Evolutionary conservation across 768 basidiomycete species (phyloP).

Genomic region (Sistotremastrum niveocremeum): DNA sequence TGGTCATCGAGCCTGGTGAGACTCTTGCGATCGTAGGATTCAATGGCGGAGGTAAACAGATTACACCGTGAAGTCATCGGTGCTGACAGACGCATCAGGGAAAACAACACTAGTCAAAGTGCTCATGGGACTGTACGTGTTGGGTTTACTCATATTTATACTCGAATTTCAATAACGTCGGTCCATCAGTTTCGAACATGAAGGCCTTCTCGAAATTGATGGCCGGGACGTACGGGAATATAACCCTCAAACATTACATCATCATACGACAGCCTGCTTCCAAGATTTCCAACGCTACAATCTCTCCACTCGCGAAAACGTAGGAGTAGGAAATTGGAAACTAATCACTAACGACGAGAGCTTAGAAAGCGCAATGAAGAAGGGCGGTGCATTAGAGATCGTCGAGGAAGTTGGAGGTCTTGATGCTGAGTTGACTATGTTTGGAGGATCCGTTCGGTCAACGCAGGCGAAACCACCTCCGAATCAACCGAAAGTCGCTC

Average conservation of each 20-base stretch:
- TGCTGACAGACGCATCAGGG: conserved; percentile 26
- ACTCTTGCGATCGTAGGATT: conserved; percentile 76
- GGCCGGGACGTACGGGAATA: conserved; percentile 51
- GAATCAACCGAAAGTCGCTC: too few relatives aligned
- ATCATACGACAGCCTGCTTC: conserved; percentile 66
- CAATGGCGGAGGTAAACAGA: conserved; percentile 61
- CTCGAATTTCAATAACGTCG: too few relatives aligned
- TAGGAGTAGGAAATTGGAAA: conserved; percentile 65
- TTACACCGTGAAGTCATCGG: conserved; percentile 2
- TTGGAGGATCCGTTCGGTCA: too few relatives aligned
- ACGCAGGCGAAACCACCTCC: too few relatives aligned
- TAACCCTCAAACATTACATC: conserved; percentile 58
- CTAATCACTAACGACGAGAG: too few relatives aligned
- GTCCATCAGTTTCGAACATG: conserved; percentile 13
- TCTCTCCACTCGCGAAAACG: conserved; percentile 66
- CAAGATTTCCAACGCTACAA: conserved; percentile 78
- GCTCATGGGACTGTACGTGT: conserved; percentile 65
- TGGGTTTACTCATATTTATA: conserved; percentile 16
- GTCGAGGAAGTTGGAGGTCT: too few relatives aligned
- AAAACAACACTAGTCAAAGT: conserved; percentile 83
- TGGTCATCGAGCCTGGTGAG: conserved; percentile 62
- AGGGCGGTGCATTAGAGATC: too few relatives aligned
- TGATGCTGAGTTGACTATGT: too few relatives aligned
- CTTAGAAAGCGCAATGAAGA: too few relatives aligned
- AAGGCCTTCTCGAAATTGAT: conserved; percentile 58